These are phyloP conservation scores for Ogataea degrootiae DNA, from an alignment of 805 yeast genomes.

Conservation along the genomic window DNA sequence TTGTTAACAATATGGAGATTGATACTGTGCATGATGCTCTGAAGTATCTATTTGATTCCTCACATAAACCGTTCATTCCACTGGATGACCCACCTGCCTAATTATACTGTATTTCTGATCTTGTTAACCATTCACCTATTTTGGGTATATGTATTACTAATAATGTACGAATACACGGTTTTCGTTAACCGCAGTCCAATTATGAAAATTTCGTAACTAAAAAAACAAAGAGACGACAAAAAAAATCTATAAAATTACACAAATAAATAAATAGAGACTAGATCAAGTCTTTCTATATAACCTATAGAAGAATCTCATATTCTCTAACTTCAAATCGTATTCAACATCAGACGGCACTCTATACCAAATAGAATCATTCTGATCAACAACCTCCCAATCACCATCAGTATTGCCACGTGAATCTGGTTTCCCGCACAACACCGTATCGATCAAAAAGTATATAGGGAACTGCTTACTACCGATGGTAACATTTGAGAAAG, in stretches of 20 bases:
- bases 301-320: constrained; percentile 82
- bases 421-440: constrained; percentile 50
- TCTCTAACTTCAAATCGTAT: constrained; percentile 71
- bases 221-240: no score
- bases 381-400: constrained; percentile 60
- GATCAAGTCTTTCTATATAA: constrained; percentile 46
- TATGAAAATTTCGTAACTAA: no score
- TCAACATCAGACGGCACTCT: constrained; percentile 46
- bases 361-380: constrained; percentile 80
- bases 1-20: constrained; percentile 3
- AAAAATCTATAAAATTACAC: no score
- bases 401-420: constrained; percentile 36
- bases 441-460: constrained; percentile 71
- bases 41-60: constrained; percentile 2
- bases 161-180: not conserved
- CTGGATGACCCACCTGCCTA: not conserved
- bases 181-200: no score
- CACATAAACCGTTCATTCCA: constrained; percentile 2
- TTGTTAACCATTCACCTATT: not conserved
- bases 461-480: constrained; percentile 80
- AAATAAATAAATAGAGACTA: no score
- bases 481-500: constrained; percentile 73
- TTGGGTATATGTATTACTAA: no score
- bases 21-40: not conserved
- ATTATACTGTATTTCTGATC: not conserved